phyloP scores from a whole-genome alignment of 2,329 filamentous ascomycete genomes.

The Trichoderma endophyticum region DNA sequence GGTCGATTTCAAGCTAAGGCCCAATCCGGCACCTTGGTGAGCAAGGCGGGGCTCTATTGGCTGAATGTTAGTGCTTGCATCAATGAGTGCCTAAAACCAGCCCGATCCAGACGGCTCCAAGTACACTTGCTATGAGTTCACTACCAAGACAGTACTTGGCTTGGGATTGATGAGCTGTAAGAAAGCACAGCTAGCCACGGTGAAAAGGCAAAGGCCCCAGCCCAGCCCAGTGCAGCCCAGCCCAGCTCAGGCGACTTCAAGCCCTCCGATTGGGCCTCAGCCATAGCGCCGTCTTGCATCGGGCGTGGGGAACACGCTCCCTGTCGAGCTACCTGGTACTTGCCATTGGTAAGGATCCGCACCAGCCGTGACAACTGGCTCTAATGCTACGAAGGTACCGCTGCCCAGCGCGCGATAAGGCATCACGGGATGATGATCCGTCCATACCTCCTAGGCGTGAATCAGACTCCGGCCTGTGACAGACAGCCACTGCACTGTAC shows the following conservation, averaged over 20 bases:
- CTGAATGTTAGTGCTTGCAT: constrained; percentile 15
- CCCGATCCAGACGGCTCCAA: background rate
- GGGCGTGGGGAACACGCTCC: constrained; percentile 6
- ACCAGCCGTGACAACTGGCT: background rate
- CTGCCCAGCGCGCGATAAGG: constrained; percentile 2
- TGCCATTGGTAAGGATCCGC: constrained; percentile 24
- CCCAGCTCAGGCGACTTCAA: constrained; percentile 1
- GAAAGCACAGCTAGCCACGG: background rate
- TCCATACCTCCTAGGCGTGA: constrained; percentile 5
- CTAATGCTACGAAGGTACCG: constrained; percentile 16
- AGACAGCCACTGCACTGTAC: background rate
- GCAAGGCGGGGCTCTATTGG: background rate
- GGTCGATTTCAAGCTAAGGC: background rate
- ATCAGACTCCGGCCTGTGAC: constrained; percentile 9
- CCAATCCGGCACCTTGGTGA: background rate
- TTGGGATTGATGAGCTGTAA: background rate
- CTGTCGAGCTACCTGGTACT: constrained; percentile 22
- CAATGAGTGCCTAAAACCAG: constrained; percentile 6
- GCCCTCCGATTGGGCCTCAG: constrained; percentile 12
- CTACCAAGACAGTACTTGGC: background rate
- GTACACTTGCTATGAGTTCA: background rate
- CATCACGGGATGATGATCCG: constrained; percentile 13
- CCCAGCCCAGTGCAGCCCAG: background rate
- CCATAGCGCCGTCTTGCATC: constrained; percentile 5
- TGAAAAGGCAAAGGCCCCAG: background rate